Percentiles rank a stretch among this genome's conserved stretches.
Evolutionary conservation across 371 early-diverging fungal species (phyloP).

Genomic region (Zopfochytrium polystomum): DNA sequence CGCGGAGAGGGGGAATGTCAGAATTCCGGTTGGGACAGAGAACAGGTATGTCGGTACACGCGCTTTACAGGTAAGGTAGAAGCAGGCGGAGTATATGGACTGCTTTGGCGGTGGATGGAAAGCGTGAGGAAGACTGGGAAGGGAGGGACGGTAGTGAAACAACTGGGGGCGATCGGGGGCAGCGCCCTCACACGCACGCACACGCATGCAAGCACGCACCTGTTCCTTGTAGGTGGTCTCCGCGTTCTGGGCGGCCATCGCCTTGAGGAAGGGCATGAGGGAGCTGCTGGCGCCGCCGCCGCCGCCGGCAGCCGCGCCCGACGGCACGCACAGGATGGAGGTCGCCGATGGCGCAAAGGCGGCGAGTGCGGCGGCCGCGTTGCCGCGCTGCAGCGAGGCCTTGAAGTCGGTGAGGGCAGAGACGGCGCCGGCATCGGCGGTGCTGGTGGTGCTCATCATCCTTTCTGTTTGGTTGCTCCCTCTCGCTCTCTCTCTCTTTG

Average conservation of each 20-base stretch:
- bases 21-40: too few relatives aligned
- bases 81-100: slow-evolving; percentile 10
- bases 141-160: neutral
- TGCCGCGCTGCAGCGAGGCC: too few relatives aligned
- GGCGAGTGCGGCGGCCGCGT: neutral
- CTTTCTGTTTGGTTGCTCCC: too few relatives aligned
- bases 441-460: too few relatives aligned
- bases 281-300: slow-evolving; percentile 7
- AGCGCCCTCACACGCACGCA: neutral
- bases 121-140: neutral
- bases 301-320: too few relatives aligned
- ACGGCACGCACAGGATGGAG: slow-evolving; percentile 15
- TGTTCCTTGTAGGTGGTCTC: slow-evolving; percentile 1
- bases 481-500: too few relatives aligned
- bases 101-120: neutral
- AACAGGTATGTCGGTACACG: too few relatives aligned
- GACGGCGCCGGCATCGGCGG: too few relatives aligned
- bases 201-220: slow-evolving; percentile 5
- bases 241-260: slow-evolving; percentile 6
- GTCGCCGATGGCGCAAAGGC: slow-evolving; percentile 9
- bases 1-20: too few relatives aligned
- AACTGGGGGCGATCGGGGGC: neutral
- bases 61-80: too few relatives aligned
- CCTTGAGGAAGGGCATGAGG: slow-evolving; percentile 7
- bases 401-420: too few relatives aligned